Evolutionary conservation across 257 asterid genomes (phyloP).

Genomic region (Jacaranda copaia): DNA sequence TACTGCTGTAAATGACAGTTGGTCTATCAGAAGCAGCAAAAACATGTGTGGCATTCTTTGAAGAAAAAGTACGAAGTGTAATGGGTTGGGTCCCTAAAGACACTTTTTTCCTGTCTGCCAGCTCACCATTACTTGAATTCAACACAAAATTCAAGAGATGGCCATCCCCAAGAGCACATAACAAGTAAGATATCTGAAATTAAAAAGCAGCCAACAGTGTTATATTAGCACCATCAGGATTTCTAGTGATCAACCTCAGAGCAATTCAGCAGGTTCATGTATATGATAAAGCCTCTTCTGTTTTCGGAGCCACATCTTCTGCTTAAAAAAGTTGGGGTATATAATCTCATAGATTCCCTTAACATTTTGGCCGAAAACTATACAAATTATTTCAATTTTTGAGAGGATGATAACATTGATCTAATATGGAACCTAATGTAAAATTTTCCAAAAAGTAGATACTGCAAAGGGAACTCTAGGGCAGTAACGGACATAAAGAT

Average conservation of each 20-base stretch:
- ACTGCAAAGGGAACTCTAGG: background rate
- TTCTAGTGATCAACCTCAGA: slow-evolving; percentile 15
- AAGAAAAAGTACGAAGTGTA: slow-evolving; percentile 93
- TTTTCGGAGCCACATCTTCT: background rate
- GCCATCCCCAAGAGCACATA: slow-evolving; percentile 99
- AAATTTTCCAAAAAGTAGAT: background rate
- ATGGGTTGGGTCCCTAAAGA: slow-evolving; percentile 98
- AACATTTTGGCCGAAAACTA: background rate
- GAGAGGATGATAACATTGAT: background rate
- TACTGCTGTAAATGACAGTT: slow-evolving; percentile 95
- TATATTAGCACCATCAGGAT: slow-evolving; percentile 6
- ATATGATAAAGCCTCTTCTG: background rate
- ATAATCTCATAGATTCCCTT: slow-evolving; percentile 4
- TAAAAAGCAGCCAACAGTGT: slow-evolving; percentile 31
- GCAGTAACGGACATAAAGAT: slow-evolving; percentile 4
- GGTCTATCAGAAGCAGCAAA: slow-evolving; percentile 99
- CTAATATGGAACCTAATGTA: background rate
- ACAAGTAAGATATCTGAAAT: slow-evolving; percentile 89
- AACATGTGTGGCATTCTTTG: slow-evolving; percentile 91
- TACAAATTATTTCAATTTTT: background rate
- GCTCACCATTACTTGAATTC: slow-evolving; percentile 81
- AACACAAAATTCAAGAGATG: slow-evolving; percentile 91
- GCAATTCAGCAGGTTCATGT: background rate
- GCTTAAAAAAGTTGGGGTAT: background rate
- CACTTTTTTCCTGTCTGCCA: slow-evolving; percentile 93